Evolutionary conservation across 345 rosid genomes (phyloP), one percentile per base, ranked within the genome.

Genomic region (Pugionium cornutum): DNA sequence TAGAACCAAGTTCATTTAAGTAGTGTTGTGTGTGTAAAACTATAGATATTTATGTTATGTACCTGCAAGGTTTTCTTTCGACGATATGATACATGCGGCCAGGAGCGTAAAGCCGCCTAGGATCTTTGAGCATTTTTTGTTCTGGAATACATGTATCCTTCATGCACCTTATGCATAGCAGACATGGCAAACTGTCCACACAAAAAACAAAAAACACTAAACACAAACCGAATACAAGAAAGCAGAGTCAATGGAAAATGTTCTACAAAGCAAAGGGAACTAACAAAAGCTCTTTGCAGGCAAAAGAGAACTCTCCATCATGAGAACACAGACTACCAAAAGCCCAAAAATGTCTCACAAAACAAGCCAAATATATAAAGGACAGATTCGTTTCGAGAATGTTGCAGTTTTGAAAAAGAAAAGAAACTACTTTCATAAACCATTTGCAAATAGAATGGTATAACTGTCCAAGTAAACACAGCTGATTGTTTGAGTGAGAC

Each of bases 41-140:
- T 18, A 18, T 18, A 18, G 18, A 18, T 18, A 18, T 18, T 0
- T 18, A 18, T 18, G 18, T 18, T 18, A 29, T 10, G 6, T 82
- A 94, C 97, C 92, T 88, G 85, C 73, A 85, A 55, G 79, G 95
- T 78, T 82, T 94, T 74, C 99, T 74, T 65, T 94, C 95, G 3
- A 94, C 99, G 43, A 94, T 90, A 76, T 94, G 99, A 74, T 94
- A 94, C 75, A 94, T 86, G 56, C 97, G 95, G 68, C 99, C 97
- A 25, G 97, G 99, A 67, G 99, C 97, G 68, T 94, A 90, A 10
- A 94, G 80, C 71, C 99, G 82, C 74, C 99, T 90, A 5, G 97
- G 97, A 74, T 94, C 97, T 79, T 82, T 94, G 68, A 94, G 81
- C 96, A 80, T 83, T 76, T 84, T 84, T 34, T 90, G 85, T 64